Base-by-base conservation (phyloP, 768 basidiomycete species). In the Lyophyllum decastes region DNA sequence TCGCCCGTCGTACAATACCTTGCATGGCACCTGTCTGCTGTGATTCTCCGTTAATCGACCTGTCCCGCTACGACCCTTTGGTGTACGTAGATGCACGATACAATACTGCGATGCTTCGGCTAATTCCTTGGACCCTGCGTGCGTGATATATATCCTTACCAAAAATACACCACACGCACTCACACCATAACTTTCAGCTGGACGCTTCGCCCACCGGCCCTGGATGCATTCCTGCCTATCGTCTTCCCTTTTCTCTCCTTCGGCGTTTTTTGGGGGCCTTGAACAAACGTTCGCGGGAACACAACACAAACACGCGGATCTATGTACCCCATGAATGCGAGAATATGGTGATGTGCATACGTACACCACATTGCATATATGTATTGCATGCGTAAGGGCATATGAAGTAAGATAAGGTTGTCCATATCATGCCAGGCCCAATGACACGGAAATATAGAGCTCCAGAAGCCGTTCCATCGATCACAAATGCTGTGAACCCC, bases 251-350 rank as follows among this genome's bases (percentile, higher is more conserved):
- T n/a, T 24, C n/a, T n/a, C n/a, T 19, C 12, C 17, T 19, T 41
- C 44, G n/a, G 30, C 30, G 9, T 45, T 45, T 47, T 26, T 16
- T 25, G 26, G 26, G 26, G 4, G 17, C 25, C 24, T 48, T 2
- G 12, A n/a, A 49, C 27, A 33, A 52, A 56, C 51, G 24, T 50
- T 60, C 59, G 55, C 59, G 51, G 55, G 59, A 53, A 48, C 17
- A 26, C 8, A 26, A 9, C 10, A n/a, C n/a, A n/a, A n/a, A n/a
- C n/a, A n/a, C n/a, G n/a, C n/a, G n/a, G n/a, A n/a, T n/a, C n/a
- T n/a, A n/a, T n/a, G n/a, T n/a, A n/a, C n/a, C n/a, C n/a, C n/a
- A n/a, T n/a, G n/a, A n/a, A n/a, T n/a, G n/a, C n/a, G n/a, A n/a
- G n/a, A n/a, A n/a, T n/a, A n/a, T n/a, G n/a, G n/a, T n/a, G n/a